A percentile compares a stretch with the other conserved stretches of the same genome.
Conservation (phyloP, 768 basidiomycete genomes). For the Vararia minispora region DNA sequence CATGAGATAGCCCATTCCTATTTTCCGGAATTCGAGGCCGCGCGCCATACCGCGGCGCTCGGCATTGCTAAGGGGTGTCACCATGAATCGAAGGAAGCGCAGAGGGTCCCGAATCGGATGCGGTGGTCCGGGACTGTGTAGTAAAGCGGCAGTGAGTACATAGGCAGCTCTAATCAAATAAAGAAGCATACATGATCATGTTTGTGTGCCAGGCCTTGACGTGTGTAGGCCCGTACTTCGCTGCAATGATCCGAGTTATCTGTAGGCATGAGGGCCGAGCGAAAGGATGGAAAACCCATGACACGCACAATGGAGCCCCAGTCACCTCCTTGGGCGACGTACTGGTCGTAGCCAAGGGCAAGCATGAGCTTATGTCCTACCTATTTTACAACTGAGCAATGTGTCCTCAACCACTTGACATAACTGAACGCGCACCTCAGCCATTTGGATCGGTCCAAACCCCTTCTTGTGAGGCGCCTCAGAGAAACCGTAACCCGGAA, state of each 20-base stretch:
- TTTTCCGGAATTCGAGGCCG: constrained; percentile 10
- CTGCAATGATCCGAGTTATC: constrained; percentile 26
- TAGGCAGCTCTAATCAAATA: too few relatives aligned
- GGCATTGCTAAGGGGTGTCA: constrained; percentile 18
- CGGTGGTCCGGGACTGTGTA: too few relatives aligned
- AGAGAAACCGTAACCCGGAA: constrained; percentile 20
- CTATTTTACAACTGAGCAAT: too few relatives aligned
- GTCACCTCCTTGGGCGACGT: constrained; percentile 20
- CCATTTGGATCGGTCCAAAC: constrained; percentile 14
- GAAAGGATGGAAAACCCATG: not conserved
- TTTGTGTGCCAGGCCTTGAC: constrained; percentile 45
- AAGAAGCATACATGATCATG: constrained; percentile 25
- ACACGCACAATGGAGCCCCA: constrained; percentile 29
- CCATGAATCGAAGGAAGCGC: constrained; percentile 17
- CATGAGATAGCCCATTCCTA: constrained; percentile 21
- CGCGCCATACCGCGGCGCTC: constrained; percentile 19
- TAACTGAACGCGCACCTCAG: constrained; percentile 17
- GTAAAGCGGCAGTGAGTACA: too few relatives aligned
- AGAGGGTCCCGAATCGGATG: too few relatives aligned
- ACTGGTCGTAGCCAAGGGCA: constrained; percentile 17
- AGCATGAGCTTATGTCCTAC: constrained; percentile 13
- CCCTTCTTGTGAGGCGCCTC: constrained; percentile 16
- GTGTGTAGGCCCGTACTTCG: constrained; percentile 27
- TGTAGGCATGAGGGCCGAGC: constrained; percentile 12
- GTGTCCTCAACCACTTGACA: too few relatives aligned